These are phyloP conservation scores for Piper longum DNA, from an alignment of 164 flowering plant genomes.

Conservation along the genomic window DNA sequence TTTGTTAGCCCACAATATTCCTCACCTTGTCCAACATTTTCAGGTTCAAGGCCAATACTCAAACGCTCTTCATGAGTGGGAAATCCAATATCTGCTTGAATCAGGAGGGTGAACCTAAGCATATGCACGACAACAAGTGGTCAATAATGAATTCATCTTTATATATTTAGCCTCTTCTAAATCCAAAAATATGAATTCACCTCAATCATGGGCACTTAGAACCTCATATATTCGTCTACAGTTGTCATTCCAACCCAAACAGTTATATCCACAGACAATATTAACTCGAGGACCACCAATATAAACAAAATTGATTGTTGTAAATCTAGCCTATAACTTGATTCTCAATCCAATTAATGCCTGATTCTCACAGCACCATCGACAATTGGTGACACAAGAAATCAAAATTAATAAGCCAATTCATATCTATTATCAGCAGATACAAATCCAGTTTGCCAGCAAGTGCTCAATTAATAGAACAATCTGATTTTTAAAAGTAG, in stretches of 20 bases:
- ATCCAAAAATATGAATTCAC: background rate
- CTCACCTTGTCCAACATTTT: slow-evolving; percentile 92
- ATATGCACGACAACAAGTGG: background rate
- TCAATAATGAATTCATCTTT: background rate
- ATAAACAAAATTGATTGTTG: background rate
- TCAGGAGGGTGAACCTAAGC: slow-evolving; percentile 92
- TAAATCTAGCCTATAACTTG: too few relatives aligned
- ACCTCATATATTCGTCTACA: too few relatives aligned
- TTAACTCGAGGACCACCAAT: background rate
- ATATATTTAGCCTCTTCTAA: background rate
- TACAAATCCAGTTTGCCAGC: background rate
- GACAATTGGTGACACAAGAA: background rate
- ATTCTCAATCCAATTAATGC: background rate
- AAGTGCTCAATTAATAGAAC: background rate
- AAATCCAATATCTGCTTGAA: slow-evolving; percentile 97
- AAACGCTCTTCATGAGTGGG: slow-evolving; percentile 60
- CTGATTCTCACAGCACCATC: too few relatives aligned
- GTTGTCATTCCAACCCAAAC: too few relatives aligned
- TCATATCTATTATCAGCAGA: background rate
- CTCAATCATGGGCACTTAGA: background rate
- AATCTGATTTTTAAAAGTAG: too few relatives aligned
- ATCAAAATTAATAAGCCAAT: too few relatives aligned
- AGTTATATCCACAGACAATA: too few relatives aligned
- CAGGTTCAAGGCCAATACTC: slow-evolving; percentile 72
- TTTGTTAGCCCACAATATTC: background rate